Conservation (phyloP, 2,329 filamentous ascomycete genomes). For the Pseudocercospora eumusae region DNA sequence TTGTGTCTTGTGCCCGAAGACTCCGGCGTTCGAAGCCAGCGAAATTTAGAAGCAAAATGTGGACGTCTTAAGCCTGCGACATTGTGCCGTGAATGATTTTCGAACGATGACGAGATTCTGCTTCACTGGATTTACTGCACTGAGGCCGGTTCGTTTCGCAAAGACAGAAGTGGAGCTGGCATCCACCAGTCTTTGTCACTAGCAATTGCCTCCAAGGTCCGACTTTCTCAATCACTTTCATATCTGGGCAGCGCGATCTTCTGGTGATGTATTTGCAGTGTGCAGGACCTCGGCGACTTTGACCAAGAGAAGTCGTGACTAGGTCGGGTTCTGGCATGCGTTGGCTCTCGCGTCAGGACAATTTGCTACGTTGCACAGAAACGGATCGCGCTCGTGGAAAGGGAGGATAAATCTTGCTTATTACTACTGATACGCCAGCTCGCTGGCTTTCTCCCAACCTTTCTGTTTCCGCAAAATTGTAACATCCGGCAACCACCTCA, state of each 20-base stretch:
- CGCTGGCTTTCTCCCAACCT: conserved; percentile 23
- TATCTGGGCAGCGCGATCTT: neutral
- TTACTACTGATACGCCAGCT: conserved; percentile 18
- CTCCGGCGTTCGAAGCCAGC: no score
- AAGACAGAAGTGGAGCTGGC: no score
- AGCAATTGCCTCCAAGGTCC: neutral
- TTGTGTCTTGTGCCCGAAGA: no score
- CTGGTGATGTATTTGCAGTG: neutral
- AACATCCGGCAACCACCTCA: conserved; percentile 44
- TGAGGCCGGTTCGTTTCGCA: no score
- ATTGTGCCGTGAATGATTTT: neutral
- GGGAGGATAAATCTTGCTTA: neutral
- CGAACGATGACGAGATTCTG: no score
- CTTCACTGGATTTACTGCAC: no score
- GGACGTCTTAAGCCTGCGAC: neutral
- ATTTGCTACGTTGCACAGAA: neutral
- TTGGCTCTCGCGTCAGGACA: neutral
- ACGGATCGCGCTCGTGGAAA: neutral
- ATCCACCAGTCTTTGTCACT: no score
- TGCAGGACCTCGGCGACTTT: neutral
- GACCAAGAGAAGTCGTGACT: neutral
- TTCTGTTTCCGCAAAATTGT: conserved; percentile 18
- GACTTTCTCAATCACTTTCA: neutral
- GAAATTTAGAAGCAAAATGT: no score
- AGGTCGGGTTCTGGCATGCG: neutral